Evolutionary conservation across 2,329 filamentous ascomycete species (phyloP), one percentile per base, ranked within the genome.

Genomic region (Dothistroma septosporum): DNA sequence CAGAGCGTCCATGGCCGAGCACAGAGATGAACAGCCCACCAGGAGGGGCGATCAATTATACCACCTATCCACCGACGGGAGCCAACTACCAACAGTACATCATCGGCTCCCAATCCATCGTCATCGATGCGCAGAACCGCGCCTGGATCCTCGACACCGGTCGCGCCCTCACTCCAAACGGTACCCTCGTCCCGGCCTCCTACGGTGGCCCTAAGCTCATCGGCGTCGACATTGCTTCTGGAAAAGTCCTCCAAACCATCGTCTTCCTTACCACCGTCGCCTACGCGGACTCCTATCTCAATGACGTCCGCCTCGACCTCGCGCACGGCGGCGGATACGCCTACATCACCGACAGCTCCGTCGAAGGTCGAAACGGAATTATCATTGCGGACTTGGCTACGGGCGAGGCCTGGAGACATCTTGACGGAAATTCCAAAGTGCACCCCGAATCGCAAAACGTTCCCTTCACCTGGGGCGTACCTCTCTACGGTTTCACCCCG

Each of bases 81-180:
- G 79, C 76, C 33, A 80, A 81, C 64, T 78, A 81, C 59, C 72
- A 75, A n/a, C 68, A 79, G 64, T 77, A 82, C 67, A 71, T 83
- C 11, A 80, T 83, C 58, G 79, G 79, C 52, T 79, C 82, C 0
- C 81, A 83, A 67, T 79, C 76, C 44, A 79, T 83, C 1, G 80
- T 83, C 11, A 75, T 83, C 19, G 81, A 84, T 62, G 64, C 80
- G 0, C 68, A 72, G 2, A 79, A 83, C 67, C 76, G 79, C 7
- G 75, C 83, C 21, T 83, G 80, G 81, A 78, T 83, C 55, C 76
- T 83, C 8, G 82, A 84, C 63, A 83, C 80, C 2, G 81, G 81
- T 9, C 75, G 81, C 22, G 76, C 76, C 1, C 68, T 74, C n/a
- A 74, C 74, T 4, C 65, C 69, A 0, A 75, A 81, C 49, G 78